Percentiles rank a stretch among this genome's conserved stretches.
These are phyloP conservation scores for Exophiala sideris DNA, from an alignment of 2,329 filamentous ascomycete genomes.

Conservation along the genomic window DNA sequence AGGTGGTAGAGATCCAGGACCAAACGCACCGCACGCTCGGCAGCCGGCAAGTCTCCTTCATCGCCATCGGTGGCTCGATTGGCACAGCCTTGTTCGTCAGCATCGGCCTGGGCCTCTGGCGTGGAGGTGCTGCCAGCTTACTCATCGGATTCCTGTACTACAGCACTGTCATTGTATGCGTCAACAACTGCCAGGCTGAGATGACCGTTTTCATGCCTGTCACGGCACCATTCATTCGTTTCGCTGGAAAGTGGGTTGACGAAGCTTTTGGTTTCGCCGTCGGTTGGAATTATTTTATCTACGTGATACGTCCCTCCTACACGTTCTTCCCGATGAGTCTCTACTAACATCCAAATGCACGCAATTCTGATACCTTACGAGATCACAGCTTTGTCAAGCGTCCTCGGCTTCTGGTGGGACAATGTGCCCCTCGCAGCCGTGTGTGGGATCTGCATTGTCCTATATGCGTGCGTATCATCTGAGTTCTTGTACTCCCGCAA, in stretches of 20 bases:
- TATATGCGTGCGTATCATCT: constrained; percentile 34
- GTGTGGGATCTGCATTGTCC: constrained; percentile 36
- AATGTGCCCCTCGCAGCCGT: constrained; percentile 35
- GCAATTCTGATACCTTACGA: constrained; percentile 41
- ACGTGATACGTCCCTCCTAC: constrained; percentile 27
- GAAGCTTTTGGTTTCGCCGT: constrained; percentile 43
- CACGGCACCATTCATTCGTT: constrained; percentile 37
- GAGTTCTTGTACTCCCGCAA: neutral
- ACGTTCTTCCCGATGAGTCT: constrained; percentile 27
- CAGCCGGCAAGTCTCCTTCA: constrained; percentile 22
- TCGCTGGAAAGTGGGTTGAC: constrained; percentile 44
- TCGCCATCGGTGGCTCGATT: constrained; percentile 36
- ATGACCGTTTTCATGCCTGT: constrained; percentile 34
- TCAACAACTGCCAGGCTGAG: constrained; percentile 37
- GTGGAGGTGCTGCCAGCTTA: constrained; percentile 37
- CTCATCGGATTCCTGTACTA: constrained; percentile 36
- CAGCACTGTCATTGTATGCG: constrained; percentile 32
- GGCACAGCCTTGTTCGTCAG: constrained; percentile 40
- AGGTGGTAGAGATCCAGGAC: neutral
- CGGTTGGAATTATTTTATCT: constrained; percentile 44
- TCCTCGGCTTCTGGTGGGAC: constrained; percentile 40
- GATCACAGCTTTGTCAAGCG: constrained; percentile 40
- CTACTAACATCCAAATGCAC: constrained; percentile 30
- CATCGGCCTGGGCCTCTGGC: constrained; percentile 36
- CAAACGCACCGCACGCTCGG: constrained; percentile 12